Base-by-base conservation (phyloP, 2,329 filamentous ascomycete genomes). In the Verticillium albo-atrum region DNA sequence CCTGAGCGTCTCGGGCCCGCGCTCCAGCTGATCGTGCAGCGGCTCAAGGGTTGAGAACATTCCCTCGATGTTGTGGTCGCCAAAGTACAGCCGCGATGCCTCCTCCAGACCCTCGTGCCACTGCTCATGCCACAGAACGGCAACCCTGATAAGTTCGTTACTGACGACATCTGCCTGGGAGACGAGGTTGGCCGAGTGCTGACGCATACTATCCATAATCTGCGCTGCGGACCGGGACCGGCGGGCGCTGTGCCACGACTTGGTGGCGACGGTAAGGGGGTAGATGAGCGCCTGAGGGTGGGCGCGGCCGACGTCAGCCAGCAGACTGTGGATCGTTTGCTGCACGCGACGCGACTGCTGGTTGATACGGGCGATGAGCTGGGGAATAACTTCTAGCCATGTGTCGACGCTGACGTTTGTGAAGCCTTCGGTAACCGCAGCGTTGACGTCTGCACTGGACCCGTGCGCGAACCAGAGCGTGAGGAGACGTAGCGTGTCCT, bases 61-160 rank as follows among this genome's bases (percentile, higher is more conserved):
- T 69, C 94, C 96, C 62, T 97, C 91, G 52, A 98, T 95, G 73
- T 99, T 97, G 69, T 96, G 90, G 68, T 98, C 94, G 61, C 94
- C 95, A 75, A 99, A 99, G 79, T 98, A 99, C 20, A 99, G 80
- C 57, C 95, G 86, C 32, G 92, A 97, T 1, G 95, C 96, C 77
- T 99, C 96, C 74, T 99, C 95, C 17, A 99, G 82, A 28, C 91
- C 96, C 74, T 99, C 96, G 66, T 99, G 95, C 95, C 95, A 99
- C 65, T 96, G 90, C 70, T 99, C 95, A 70, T 99, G 95, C 96
- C 96, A 99, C 26, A 99, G 76, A 2, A 99, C 94, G 17, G 95
- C 95, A 61, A 99, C 96, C 56, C 95, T 88, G 70, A 99, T 98
- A 59, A 99, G 85, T 72, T 99, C 96, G 69, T 95, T 90, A 72